Conservation (phyloP, 345 rosid species). For the Corchorus olitorius region DNA sequence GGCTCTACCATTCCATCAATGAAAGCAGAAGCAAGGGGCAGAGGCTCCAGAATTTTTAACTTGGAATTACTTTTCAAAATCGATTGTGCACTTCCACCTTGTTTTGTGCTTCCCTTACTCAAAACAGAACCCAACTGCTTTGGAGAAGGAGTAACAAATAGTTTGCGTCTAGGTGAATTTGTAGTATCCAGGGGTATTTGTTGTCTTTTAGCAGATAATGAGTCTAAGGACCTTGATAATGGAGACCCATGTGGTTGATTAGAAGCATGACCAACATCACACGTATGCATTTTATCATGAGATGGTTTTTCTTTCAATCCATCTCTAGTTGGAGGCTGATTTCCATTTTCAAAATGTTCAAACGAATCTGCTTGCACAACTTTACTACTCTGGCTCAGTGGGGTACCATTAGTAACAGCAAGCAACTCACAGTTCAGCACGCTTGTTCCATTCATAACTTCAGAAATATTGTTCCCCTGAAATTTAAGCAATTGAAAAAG, state of each 20-base stretch:
- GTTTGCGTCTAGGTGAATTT: slow-evolving; percentile 30
- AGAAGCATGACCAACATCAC: slow-evolving; percentile 23
- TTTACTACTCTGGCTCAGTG: slow-evolving; percentile 25
- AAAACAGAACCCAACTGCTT: slow-evolving; percentile 41
- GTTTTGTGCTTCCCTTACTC: slow-evolving; percentile 44
- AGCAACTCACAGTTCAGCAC: slow-evolving; percentile 25
- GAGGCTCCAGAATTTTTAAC: slow-evolving; percentile 44
- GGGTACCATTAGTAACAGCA: slow-evolving; percentile 19
- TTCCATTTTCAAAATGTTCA: slow-evolving; percentile 37
- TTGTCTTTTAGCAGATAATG: slow-evolving; percentile 35
- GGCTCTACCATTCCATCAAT: slow-evolving; percentile 53
- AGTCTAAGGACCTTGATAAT: slow-evolving; percentile 38
- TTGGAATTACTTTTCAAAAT: slow-evolving; percentile 45
- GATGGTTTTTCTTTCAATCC: slow-evolving; percentile 21
- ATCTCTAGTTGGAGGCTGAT: slow-evolving; percentile 30
- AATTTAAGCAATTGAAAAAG: slow-evolving; percentile 19
- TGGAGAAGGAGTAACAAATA: slow-evolving; percentile 65
- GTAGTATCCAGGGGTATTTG: slow-evolving; percentile 34
- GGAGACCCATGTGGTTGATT: slow-evolving; percentile 34
- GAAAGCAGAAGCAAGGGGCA: slow-evolving; percentile 46
- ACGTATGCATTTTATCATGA: slow-evolving; percentile 13
- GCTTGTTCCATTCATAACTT: slow-evolving; percentile 17
- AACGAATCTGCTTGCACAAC: slow-evolving; percentile 26
- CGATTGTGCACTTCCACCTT: slow-evolving; percentile 39
- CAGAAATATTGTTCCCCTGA: slow-evolving; percentile 33